Base-by-base conservation (phyloP, 441 rosid species). In the Populus hybrid region DNA sequence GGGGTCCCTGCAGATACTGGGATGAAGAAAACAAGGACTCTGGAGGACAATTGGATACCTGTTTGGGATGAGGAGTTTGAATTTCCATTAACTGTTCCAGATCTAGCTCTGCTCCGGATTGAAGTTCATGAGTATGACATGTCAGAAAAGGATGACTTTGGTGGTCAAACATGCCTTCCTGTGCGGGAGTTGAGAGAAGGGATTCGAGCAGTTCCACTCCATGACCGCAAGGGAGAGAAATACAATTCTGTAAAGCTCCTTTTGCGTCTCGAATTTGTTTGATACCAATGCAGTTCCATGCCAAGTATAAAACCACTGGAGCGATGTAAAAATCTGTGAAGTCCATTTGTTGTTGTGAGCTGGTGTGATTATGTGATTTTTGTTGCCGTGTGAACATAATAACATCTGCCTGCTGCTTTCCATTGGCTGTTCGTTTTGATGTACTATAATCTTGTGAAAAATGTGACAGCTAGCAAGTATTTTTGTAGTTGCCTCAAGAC, bases 141-240 rank as follows among this genome's bases (percentile, higher is more conserved):
- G 88, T 86, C 93, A 0, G 94, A 91, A 78, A 94, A 87, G 82
- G 94, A 92, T 69, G 97, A 94, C 75, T 94, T 94, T 74, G 93
- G 89, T 21, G 98, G 98, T 29, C 97, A 94, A 86, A 86, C 94
- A 21, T 90, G 91, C 80, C 74, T 91, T 63, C 95, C 95, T 4
- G 86, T 91, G 42, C 86, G 86, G 14, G 98, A 92, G 78, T 31
- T 94, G 74, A 85, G 83, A 77, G 72, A 78, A 24, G 97, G 98
- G 78, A 88, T 94, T 71, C 94, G 95, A 74, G 86, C 88, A 18
- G 83, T 91, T 77, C 80, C 92, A 1, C 86, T 94, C 14, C 78
- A 83, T 69, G 71, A 77, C 69, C 82, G 59, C 33, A 85, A 89
- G 76, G 95, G 94, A 24, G 82, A 83, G 1, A 83, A 82, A 80